Conservation (phyloP, 306 rosid genomes). For the Astragalus membranaceus region DNA sequence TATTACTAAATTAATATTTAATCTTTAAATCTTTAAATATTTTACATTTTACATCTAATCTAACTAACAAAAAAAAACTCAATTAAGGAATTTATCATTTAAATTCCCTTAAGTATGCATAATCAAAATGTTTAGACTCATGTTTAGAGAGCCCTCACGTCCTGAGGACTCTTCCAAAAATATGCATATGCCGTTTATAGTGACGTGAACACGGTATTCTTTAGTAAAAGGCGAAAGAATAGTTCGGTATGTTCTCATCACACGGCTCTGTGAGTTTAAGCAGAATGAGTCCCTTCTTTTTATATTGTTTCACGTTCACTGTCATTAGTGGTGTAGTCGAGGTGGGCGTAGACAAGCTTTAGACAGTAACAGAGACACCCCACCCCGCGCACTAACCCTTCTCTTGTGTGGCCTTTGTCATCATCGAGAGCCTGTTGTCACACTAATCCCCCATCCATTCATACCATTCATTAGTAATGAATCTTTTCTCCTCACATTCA, state of each 20-base stretch:
- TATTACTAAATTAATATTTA: too few relatives aligned
- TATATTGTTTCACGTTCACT: neutral
- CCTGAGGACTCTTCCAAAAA: too few relatives aligned
- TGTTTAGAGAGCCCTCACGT: too few relatives aligned
- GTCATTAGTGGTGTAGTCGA: neutral
- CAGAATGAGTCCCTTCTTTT: neutral
- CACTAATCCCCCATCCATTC: neutral
- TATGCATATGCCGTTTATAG: too few relatives aligned
- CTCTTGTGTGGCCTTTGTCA: too few relatives aligned
- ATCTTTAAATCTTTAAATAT: too few relatives aligned
- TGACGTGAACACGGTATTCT: constrained; percentile 25
- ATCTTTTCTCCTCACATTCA: neutral
- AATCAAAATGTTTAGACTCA: too few relatives aligned
- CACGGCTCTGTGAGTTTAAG: neutral
- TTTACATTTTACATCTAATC: too few relatives aligned
- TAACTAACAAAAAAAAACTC: too few relatives aligned
- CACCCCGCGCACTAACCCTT: neutral
- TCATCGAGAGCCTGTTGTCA: too few relatives aligned
- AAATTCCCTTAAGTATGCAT: too few relatives aligned
- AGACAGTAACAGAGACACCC: neutral
- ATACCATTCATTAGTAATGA: neutral
- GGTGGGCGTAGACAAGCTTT: neutral
- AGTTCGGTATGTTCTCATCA: constrained; percentile 31
- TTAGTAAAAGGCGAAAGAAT: constrained; percentile 44
- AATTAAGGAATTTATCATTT: too few relatives aligned